Evolutionary conservation across 331 rosid genomes (phyloP).

Genomic region (Rosa hybrid): DNA sequence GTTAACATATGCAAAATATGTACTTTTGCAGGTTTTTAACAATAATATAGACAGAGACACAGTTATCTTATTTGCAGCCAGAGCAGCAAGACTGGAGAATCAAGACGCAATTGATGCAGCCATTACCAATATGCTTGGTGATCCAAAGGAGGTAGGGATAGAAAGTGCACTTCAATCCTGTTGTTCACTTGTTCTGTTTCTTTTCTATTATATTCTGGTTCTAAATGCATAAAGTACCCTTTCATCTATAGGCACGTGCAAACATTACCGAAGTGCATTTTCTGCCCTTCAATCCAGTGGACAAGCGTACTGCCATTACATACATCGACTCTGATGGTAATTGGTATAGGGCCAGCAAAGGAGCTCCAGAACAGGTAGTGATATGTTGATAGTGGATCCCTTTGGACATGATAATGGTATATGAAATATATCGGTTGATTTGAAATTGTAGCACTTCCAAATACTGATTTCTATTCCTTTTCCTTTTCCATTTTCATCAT

Average conservation of each 20-base stretch:
- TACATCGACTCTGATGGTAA: slow-evolving; percentile 72
- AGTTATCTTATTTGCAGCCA: slow-evolving; percentile 72
- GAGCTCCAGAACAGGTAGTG: slow-evolving; percentile 91
- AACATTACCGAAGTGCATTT: slow-evolving; percentile 79
- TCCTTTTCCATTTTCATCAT: slow-evolving; percentile 11
- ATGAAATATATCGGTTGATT: background rate
- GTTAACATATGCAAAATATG: slow-evolving; percentile 15
- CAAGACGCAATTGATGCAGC: slow-evolving; percentile 89
- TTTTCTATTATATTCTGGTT: slow-evolving; percentile 20
- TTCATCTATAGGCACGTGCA: slow-evolving; percentile 64
- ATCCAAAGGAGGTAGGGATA: slow-evolving; percentile 72
- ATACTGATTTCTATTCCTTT: background rate
- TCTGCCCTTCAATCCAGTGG: slow-evolving; percentile 88
- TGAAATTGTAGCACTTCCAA: background rate
- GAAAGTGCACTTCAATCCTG: slow-evolving; percentile 2
- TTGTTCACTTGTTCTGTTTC: slow-evolving; percentile 7
- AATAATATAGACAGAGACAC: slow-evolving; percentile 67
- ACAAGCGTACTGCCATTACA: slow-evolving; percentile 88
- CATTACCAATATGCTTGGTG: slow-evolving; percentile 72
- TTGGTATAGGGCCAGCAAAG: slow-evolving; percentile 78
- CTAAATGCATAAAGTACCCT: slow-evolving; percentile 16
- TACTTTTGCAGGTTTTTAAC: slow-evolving; percentile 57
- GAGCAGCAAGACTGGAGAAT: slow-evolving; percentile 82
- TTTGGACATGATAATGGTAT: slow-evolving; percentile 7
- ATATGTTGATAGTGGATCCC: slow-evolving; percentile 1